These are phyloP conservation scores for Chaetothyriales sp. DNA, from an alignment of 2,329 filamentous ascomycete genomes.

Conservation along the genomic window DNA sequence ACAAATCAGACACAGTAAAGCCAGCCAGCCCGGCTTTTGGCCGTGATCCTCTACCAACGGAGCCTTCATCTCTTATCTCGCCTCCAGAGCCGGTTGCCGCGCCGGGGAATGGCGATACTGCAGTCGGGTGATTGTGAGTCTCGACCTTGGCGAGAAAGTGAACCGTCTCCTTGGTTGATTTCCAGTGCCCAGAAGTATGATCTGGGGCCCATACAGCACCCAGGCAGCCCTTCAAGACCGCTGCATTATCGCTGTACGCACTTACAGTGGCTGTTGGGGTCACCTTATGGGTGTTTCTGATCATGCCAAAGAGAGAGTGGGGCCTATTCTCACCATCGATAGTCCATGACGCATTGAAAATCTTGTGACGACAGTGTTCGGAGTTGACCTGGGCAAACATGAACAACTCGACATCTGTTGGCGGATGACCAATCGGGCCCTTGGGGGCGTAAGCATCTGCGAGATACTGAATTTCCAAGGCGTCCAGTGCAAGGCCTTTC, in stretches of 20 bases:
- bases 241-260: conserved; percentile 94
- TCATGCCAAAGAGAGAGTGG: conserved; percentile 85
- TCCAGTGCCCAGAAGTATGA: conserved; percentile 75
- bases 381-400: conserved; percentile 99
- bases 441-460: conserved; percentile 66
- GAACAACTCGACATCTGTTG: conserved; percentile 88
- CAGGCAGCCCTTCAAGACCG: conserved; percentile 64
- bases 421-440: conserved; percentile 44
- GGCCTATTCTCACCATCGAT: conserved; percentile 75
- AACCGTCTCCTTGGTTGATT: conserved; percentile 68
- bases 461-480: conserved; percentile 82
- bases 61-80: conserved; percentile 89
- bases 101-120: conserved; percentile 83
- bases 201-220: conserved; percentile 79
- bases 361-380: conserved; percentile 78
- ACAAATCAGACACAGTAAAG: conserved; percentile 88
- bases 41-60: conserved; percentile 80
- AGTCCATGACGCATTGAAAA: conserved; percentile 94
- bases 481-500: conserved; percentile 74
- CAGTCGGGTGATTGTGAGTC: conserved; percentile 94
- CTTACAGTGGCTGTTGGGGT: conserved; percentile 72
- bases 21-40: conserved; percentile 86
- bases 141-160: conserved; percentile 91
- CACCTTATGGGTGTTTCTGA: conserved; percentile 78
- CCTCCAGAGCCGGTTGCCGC: conserved; percentile 91